Evolutionary conservation across 2,329 filamentous ascomycete species (phyloP), one percentile per base, ranked within the genome.

Genomic region (Macrophomina phaseolina): DNA sequence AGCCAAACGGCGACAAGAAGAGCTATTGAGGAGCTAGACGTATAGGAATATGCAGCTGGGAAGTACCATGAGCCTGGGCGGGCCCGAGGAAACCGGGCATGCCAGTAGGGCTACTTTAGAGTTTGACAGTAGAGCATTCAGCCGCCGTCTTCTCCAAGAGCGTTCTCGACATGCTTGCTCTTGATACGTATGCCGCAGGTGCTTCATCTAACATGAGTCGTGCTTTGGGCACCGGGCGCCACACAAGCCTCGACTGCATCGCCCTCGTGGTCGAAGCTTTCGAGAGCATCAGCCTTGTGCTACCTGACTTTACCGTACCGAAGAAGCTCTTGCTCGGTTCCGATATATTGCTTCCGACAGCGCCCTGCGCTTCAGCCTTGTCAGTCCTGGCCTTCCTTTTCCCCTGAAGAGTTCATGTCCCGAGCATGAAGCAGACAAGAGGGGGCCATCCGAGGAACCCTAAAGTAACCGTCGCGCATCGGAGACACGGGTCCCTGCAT

Each of bases 201-300:
- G 23, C 23, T 32, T 18, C 23, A 23, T 46, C 56, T 32, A 32
- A 61, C 40, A 42, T 34, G 56, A 61, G 40, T 32, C 28, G 56
- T 48, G 40, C 28, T 30, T 18, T 32, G 55, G 18, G 53, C 36
- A 11, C 36, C 36, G 5, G 23, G 28, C 56, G 56, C 56, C 56
- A 48, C 56, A 48, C 7, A 12, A 23, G 40, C 56, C 55, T n/a
- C 14, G 12, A 12, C 40, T 28, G 36, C 48, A 23, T 48, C 56
- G n/a, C 23, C 40, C 56, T 32, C 56, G 40, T 48, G 56, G 56
- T 61, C 56, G 56, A 46, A 61, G 56, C 40, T 61, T 61, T 30
- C 28, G 16, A 46, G 36, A 9, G 32, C 38, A 8, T 62, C 42
- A 12, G n/a, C 58, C 58, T 62, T 62, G 58, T 62, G 45, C 30